Base-by-base conservation (phyloP, 257 asterid species). In the Gentiana dahurica region DNA sequence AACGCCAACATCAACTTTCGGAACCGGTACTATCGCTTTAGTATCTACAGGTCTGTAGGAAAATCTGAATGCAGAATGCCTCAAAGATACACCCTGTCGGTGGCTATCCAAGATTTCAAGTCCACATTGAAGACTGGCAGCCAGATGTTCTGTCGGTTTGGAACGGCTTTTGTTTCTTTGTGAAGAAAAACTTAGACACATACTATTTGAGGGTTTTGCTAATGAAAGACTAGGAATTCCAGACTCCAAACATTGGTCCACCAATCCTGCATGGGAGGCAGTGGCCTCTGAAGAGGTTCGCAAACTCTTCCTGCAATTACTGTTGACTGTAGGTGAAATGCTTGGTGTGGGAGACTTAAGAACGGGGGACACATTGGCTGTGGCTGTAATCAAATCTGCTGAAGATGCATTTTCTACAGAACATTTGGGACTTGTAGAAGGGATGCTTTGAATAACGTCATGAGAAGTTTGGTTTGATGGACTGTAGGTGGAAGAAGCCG, bases 41-140 rank as follows among this genome's bases (percentile, higher is more conserved):
- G 67, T 54, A 68, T 82, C 94, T n/a, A 76, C 61, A 7, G 77
- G 77, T 71, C 78, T 79, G 79, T 80, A 79, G 59, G 94, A 79
- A 73, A 77, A 82, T 68, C 95, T 80, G 76, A 81, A 83, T 34
- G 95, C 71, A 53, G 99, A 88, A 64, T 81, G 72, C 68, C 91
- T 79, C 55, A 81, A 59, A 62, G 89, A 80, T 58, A 86, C 81
- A 79, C 71, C 78, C 51, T 71, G 77, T 68, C 79, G 81, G 66
- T 88, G 87, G 55, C 84, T 80, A 73, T 72, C 77, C 43, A 92
- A 67, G 69, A 88, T 78, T 71, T 86, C 94, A 55, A 92, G 88
- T 57, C 99, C 99, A 43, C 81, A 87, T 53, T 86, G 79, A 50
- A 92, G 89, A 67, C 89, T 84, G 34, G 93, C 94, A 66, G 95